phyloP scores from a whole-genome alignment of 208 protist species.

The Trypanosoma theileri region DNA sequence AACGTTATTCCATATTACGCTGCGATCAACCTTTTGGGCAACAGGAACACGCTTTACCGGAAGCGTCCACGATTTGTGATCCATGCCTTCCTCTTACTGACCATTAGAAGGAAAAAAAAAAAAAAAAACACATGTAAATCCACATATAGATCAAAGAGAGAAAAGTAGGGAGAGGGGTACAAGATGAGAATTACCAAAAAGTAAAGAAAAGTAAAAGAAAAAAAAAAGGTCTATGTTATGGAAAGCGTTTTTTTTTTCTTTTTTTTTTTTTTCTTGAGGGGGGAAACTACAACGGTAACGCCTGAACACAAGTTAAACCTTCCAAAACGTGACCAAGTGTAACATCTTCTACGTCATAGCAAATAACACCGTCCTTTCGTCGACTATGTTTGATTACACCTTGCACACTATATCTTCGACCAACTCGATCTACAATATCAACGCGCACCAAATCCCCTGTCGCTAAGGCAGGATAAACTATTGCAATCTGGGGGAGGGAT shows the following conservation, averaged over 20 bases:
- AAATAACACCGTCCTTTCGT: conserved; percentile 32
- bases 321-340: conserved; percentile 32
- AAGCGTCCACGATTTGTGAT: conserved; percentile 53
- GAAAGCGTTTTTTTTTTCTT: neutral
- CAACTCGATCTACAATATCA: conserved; percentile 13
- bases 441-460: conserved; percentile 54
- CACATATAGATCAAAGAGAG: conserved; percentile 3
- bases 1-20: conserved; percentile 74
- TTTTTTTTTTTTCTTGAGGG: conserved; percentile 11
- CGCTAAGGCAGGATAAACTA: conserved; percentile 41
- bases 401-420: conserved; percentile 28
- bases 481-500: conserved; percentile 32
- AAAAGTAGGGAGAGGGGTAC: neutral
- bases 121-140: conserved; percentile 15
- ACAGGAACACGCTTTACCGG: conserved; percentile 63
- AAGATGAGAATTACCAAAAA: neutral
- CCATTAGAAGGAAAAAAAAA: conserved; percentile 11
- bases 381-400: conserved; percentile 35
- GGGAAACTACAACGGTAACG: conserved; percentile 45
- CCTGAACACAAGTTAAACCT: conserved; percentile 39
- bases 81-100: conserved; percentile 19
- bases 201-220: neutral
- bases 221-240: conserved; percentile 1
- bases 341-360: conserved; percentile 48
- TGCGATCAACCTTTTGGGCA: conserved; percentile 46